Base-by-base conservation (phyloP, 345 rosid species). In the Arabis alpina region DNA sequence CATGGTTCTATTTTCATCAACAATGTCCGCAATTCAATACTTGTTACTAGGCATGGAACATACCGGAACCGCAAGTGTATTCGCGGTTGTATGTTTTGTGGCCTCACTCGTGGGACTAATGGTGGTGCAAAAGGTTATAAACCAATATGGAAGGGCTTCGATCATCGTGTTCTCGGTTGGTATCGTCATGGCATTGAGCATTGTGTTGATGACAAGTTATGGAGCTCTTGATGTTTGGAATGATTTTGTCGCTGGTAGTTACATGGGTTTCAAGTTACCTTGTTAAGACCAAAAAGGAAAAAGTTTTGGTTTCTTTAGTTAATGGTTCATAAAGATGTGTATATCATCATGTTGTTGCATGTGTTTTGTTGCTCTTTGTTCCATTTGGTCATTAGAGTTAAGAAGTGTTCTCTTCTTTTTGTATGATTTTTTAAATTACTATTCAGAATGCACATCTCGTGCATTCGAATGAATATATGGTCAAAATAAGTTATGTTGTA, bases 151-250 rank as follows among this genome's bases (percentile, higher is more conserved):
- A 15, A 83, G 97, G 49, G 96, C 93, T 23, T 93, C 98, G 2
- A 77, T 89, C 30, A 91, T 93, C 4, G 94, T 91, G 12, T 93
- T 93, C 79, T 93, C 91, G 0, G 88, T 92, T 45, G 76, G 89
- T 54, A 83, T 61, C 2, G 98, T 87, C 19, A 90, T 90, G 98
- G 93, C 88, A 24, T 66, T 88, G 79, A 88, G 98, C 32, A 77
- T 91, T 2, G 76, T 88, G 66, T 67, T 93, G 64, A 83, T 88
- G 55, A 90, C 96, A 72, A 83, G 90, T 65, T 90, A 82, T 61
- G 90, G 91, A 62, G 87, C 85, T 54, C 70, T 87, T 34, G 75
- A 93, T 40, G 78, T 82, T 25, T 93, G 88, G 97, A 83, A 80
- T 19, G 85, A 90, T 54, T 87, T 64, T 43, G 40, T 32, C 27